Evolutionary conservation across 192 early-diverging fungal species (phyloP), one percentile per base, ranked within the genome.

Genomic region (Mortierella alpina): DNA sequence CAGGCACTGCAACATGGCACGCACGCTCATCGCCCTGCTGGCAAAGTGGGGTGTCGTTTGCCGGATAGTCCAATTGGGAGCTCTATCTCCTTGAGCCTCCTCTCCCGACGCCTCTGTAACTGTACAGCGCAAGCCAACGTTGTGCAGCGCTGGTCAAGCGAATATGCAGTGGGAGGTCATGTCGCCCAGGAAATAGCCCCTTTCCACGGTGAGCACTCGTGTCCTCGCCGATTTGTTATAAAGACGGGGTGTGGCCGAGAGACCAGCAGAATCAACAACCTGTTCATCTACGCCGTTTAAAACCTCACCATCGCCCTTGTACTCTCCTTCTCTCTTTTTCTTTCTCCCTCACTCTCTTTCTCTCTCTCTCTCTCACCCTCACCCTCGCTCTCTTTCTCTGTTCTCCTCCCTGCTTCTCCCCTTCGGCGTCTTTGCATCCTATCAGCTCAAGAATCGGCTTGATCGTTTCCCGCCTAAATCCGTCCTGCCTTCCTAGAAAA

Each of bases 151-250:
- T 31, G 31, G 31, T 3, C 31, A 31, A 3, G 31, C 31, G 31
- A 31, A 31, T 31, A 31, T 31, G 31, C 31, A 31, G 58, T 6
- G 39, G 58, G 58, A 59, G 71, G 71, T 73, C 71, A 73, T 73
- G 71, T 73, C 71, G 10, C 18, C 56, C 42, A 49, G 17, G 39
- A 20, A 11, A 23, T 46, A 65, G 62, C 71, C 71, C 73, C 66
- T 63, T 75, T 68, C 46, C 20, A 44, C 7, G 45, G 6, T 47
- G 5, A 12, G 11, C 60, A 55, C 50, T 56, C 51, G 42, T 57
- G 46, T 31, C 20, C 47, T 60, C 31, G 49, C 13, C 44, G 44
- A 18, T n/a, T 67, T 58, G 53, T 31, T 73, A 63, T 63, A 72
- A 72, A 54, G 70, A 63, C 58, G 50, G 40, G 31, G 31, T 31